phyloP scores from a whole-genome alignment of 2,329 filamentous ascomycete species.

The Nectriaceae sp. region DNA sequence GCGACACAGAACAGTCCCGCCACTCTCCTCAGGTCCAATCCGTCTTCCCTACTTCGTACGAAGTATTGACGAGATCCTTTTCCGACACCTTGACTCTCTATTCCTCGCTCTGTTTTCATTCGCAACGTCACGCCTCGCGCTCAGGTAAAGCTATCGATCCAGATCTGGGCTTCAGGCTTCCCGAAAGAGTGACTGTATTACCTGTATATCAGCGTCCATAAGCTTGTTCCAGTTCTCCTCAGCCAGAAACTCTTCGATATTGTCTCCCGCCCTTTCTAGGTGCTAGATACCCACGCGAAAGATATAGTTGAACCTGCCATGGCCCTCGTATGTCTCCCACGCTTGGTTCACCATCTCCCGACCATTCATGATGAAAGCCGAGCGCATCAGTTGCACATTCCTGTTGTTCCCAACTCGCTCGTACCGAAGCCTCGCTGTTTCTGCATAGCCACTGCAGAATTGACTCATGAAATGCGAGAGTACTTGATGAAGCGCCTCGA shows the following conservation, averaged over 20 bases:
- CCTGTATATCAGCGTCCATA: too few relatives aligned
- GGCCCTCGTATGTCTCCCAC: conserved; percentile 7
- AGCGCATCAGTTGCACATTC: conserved; percentile 12
- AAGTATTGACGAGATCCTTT: too few relatives aligned
- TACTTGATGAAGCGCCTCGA: neutral
- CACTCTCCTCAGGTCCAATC: too few relatives aligned
- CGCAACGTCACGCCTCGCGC: too few relatives aligned
- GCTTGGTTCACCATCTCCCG: conserved; percentile 20
- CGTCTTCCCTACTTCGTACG: too few relatives aligned
- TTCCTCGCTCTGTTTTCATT: too few relatives aligned
- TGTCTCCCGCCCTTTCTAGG: conserved; percentile 17
- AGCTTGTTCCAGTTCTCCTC: conserved; percentile 16
- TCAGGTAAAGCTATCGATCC: too few relatives aligned
- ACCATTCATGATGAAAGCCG: conserved; percentile 17
- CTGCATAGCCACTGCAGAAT: conserved; percentile 14
- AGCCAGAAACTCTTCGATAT: conserved; percentile 7
- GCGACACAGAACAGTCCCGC: too few relatives aligned
- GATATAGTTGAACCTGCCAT: conserved; percentile 9
- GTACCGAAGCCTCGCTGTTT: conserved; percentile 4
- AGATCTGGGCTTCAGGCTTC: too few relatives aligned
- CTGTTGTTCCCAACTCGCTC: conserved; percentile 1
- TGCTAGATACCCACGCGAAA: conserved; percentile 16
- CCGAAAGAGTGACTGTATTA: too few relatives aligned
- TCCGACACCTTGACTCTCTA: too few relatives aligned
- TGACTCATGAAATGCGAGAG: conserved; percentile 6